Evolutionary conservation across 78 protist species (phyloP).

Genomic region (Dictyostelium citrinum): DNA sequence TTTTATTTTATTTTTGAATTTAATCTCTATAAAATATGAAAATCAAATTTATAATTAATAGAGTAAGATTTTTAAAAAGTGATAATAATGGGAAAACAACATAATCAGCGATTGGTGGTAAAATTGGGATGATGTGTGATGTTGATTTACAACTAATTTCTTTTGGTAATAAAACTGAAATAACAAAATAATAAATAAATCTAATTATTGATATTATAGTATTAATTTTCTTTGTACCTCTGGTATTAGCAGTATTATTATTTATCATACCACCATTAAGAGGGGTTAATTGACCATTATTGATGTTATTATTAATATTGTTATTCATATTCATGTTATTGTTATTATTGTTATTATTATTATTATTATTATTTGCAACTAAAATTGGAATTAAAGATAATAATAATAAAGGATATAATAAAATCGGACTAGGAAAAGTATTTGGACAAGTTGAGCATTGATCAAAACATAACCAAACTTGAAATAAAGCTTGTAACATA

Average conservation of each 20-base stretch:
- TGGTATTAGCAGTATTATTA: no score
- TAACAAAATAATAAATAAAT: neutral
- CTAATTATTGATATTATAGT: constrained; percentile 1
- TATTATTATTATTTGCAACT: neutral
- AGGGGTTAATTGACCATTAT: neutral
- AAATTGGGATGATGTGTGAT: neutral
- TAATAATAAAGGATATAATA: constrained; percentile 27
- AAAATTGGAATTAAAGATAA: constrained; percentile 32
- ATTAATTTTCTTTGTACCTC: neutral
- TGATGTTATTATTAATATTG: neutral
- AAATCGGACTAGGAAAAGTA: neutral
- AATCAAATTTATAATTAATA: constrained; percentile 5
- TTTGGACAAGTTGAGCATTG: constrained; percentile 8
- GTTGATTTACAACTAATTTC: neutral
- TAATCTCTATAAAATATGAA: constrained; percentile 15
- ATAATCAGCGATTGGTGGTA: constrained; percentile 4
- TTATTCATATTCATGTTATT: neutral
- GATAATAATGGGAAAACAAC: neutral
- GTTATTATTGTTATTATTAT: neutral
- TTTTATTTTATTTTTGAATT: neutral
- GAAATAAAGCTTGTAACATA: constrained; percentile 4
- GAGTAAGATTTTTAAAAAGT: neutral
- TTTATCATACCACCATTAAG: neutral
- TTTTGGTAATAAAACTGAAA: neutral
- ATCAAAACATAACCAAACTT: constrained; percentile 50